Base-by-base conservation (phyloP, 1,284 basidiomycete genomes). In the Moesziomyces sp. region DNA sequence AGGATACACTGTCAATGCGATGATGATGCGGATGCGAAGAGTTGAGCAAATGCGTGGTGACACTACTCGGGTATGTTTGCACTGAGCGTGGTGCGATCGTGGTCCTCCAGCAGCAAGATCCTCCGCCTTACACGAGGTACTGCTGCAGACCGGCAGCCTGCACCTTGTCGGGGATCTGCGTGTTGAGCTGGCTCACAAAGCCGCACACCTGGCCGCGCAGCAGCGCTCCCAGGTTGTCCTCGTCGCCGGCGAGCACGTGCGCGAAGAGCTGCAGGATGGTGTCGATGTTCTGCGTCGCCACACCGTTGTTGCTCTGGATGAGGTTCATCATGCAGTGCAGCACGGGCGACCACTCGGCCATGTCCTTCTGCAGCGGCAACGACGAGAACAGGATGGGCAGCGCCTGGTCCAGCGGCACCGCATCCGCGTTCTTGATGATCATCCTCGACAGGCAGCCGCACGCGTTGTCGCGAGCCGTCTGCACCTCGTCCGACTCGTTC, bases 391-490 rank as follows among this genome's bases (percentile, higher is more conserved):
- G 89, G 57, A 93, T 88, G 1, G 94, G 93, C 28, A 98, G 88
- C 46, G 96, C 93, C 81, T 87, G 85, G 62, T 95, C 93, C 46
- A 99, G 88, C 23, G 97, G 97, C 24, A 99, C 86, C 5, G 92
- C 93, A 6, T 87, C 85, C 6, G 89, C 86, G 85, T 94, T 95
- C 85, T 92, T 92, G 79, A 90, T 85, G 80, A 99, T 91, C 86
- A 99, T 89, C 30, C 97, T 91, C 5, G 90, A 90, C 57, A 99
- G 91, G 50, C 94, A 93, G 56, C 97, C 97, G 30, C 92, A 90
- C 13, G 97, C 97, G 84, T 99, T 99, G 86, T 99, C 97, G 65
- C 91, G 91, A 19, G 95, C 94, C 79, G 94, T 95, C 73, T 92
- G 86, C 48, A 88, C 88, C 11, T 92, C 85, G 33, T 89, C 86